These are phyloP conservation scores for Oleoguttula mirabilis DNA, from an alignment of 495 filamentous ascomycete genomes.

Conservation along the genomic window DNA sequence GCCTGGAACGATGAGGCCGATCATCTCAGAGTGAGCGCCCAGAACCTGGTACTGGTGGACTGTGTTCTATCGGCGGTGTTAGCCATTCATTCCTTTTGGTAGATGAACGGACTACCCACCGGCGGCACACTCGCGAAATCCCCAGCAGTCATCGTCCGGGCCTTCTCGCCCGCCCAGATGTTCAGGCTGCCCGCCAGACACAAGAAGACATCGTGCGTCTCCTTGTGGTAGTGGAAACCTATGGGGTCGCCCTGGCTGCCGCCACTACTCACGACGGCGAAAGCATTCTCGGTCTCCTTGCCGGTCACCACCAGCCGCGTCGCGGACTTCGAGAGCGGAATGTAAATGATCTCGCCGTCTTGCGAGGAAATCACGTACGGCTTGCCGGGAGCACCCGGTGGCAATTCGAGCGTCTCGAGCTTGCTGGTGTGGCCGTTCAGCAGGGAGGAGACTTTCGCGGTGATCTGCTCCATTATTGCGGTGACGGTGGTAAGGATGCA, in stretches of 20 bases:
- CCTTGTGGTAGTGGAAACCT: conserved; percentile 12
- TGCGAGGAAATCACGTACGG: conserved; percentile 9
- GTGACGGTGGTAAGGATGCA: no score
- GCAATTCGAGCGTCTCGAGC: not conserved
- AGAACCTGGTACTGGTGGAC: conserved; percentile 16
- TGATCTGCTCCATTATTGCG: not conserved
- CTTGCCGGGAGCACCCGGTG: conserved; percentile 4
- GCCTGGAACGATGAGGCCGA: conserved; percentile 14
- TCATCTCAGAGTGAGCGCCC: conserved; percentile 12
- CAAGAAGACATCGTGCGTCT: conserved; percentile 17
- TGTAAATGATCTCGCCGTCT: conserved; percentile 12
- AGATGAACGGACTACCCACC: not conserved
- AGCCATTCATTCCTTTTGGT: not conserved
- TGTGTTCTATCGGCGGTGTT: not conserved
- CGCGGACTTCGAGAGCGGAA: conserved; percentile 10
- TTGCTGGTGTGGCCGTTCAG: not conserved
- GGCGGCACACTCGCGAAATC: conserved; percentile 17
- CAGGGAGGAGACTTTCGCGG: not conserved
- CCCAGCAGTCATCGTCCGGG: conserved; percentile 11
- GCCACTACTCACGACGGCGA: conserved; percentile 8
- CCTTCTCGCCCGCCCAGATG: conserved; percentile 13
- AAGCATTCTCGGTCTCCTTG: conserved; percentile 12
- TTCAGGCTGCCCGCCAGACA: conserved; percentile 10
- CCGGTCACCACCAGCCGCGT: conserved; percentile 12
- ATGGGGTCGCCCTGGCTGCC: conserved; percentile 8